These are phyloP conservation scores for Diaporthe sp. DNA, from an alignment of 2,329 filamentous ascomycete genomes.

Conservation along the genomic window DNA sequence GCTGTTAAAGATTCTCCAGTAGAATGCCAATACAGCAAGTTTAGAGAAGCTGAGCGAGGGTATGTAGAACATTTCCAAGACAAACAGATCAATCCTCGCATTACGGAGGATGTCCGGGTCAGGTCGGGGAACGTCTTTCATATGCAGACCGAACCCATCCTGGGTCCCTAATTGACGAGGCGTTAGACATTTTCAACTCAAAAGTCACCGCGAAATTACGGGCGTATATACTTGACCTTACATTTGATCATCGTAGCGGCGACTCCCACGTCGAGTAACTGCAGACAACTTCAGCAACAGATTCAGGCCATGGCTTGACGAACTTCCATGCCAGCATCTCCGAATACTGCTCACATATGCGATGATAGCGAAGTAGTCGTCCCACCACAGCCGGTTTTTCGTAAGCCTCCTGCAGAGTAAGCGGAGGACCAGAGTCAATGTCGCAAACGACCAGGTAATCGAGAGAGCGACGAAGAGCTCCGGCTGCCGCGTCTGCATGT, in stretches of 20 bases:
- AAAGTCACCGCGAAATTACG: too few species aligned
- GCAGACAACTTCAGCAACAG: not conserved
- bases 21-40: slow-evolving; percentile 4
- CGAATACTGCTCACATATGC: not conserved
- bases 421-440: not conserved
- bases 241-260: slow-evolving; percentile 5
- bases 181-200: not conserved
- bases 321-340: not conserved
- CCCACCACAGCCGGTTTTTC: slow-evolving; percentile 22
- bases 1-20: slow-evolving; percentile 21
- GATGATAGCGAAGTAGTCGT: slow-evolving; percentile 5
- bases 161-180: not conserved
- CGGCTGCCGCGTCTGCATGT: slow-evolving; percentile 14
- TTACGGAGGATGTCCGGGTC: not conserved
- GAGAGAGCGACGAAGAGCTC: slow-evolving; percentile 18
- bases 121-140: not conserved
- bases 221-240: not conserved
- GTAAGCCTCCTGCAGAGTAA: not conserved
- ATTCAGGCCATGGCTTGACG: not conserved
- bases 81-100: not conserved
- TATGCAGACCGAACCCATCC: slow-evolving; percentile 3
- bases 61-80: slow-evolving; percentile 15
- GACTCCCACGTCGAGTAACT: slow-evolving; percentile 7
- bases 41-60: slow-evolving; percentile 16
- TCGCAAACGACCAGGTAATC: slow-evolving; percentile 12